phyloP scores from a whole-genome alignment of 352 stramenopile genomes.

The Pythium dissotocum region DNA sequence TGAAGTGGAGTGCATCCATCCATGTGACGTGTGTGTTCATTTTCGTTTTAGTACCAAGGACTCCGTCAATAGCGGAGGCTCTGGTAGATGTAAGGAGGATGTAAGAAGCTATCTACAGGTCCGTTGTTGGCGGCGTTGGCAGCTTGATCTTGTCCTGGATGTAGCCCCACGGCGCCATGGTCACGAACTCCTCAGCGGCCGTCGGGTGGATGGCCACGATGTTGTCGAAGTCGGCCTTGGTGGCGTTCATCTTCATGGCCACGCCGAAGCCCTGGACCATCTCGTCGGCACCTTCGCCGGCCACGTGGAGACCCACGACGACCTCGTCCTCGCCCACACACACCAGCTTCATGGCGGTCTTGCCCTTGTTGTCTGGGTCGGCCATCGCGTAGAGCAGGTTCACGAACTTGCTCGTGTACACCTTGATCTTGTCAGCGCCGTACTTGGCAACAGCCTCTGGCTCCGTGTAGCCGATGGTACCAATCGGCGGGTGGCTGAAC shows the following conservation, averaged over 20 bases:
- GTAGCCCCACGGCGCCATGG: slow-evolving; percentile 88
- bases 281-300: slow-evolving; percentile 95
- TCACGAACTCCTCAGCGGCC: slow-evolving; percentile 97
- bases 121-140: slow-evolving; percentile 33
- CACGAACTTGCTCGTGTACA: slow-evolving; percentile 95
- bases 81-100: too few relatives aligned
- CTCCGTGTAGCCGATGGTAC: slow-evolving; percentile 95
- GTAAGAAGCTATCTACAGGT: slow-evolving; percentile 4
- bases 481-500: slow-evolving; percentile 96
- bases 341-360: slow-evolving; percentile 96
- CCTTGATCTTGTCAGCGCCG: slow-evolving; percentile 93
- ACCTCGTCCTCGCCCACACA: slow-evolving; percentile 85
- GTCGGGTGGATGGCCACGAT: slow-evolving; percentile 97
- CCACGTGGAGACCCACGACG: slow-evolving; percentile 97
- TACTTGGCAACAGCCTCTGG: slow-evolving; percentile 90
- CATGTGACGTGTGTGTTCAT: too few relatives aligned
- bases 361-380: slow-evolving; percentile 90
- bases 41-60: too few relatives aligned
- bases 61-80: too few relatives aligned
- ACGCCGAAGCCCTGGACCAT: slow-evolving; percentile 99
- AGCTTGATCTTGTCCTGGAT: slow-evolving; percentile 78
- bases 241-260: slow-evolving; percentile 98
- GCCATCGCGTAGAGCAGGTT: slow-evolving; percentile 95
- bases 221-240: slow-evolving; percentile 96
- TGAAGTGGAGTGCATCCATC: too few relatives aligned